Base-by-base conservation (phyloP, 192 early-diverging fungal genomes). In the Mortierella alpina region DNA sequence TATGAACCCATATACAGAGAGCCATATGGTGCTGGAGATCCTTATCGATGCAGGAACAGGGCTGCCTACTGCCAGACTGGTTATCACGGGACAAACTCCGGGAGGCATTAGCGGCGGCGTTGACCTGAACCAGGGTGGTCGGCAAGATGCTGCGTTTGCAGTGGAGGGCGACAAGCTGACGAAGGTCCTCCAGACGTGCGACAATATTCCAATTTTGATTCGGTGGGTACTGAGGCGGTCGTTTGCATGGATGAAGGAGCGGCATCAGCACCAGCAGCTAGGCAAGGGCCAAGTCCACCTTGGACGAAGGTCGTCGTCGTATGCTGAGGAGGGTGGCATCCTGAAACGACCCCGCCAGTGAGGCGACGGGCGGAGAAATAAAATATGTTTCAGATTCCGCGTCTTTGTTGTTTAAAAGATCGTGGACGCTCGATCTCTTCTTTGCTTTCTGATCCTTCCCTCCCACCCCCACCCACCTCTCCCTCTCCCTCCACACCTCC, bases 201-300 rank as follows among this genome's bases (percentile, higher is more conserved):
- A 83, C 31, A 83, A 51, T 58, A 73, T 83, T 13, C 82, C 82
- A 0, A 69, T 83, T 45, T 65, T 83, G 65, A 52, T 83, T 15
- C 69, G 75, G 13, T 83, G 82, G 82, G 39, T 83, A 11, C 52
- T 75, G 14, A 83, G 69, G 45, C 57, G 70, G 15, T 73, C 75
- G 12, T 40, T 72, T 15, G 63, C 42, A 17, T 80, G 77, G 77
- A 63, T 68, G 70, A 68, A 80, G 50, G 77, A 67, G 12, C 61
- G 68, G 7, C 58, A 67, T 47, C 58, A 63, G 4, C 18, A 59
- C 47, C 76, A 67, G n/a, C 41, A 52, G n/a, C 10, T 41, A 17
- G 44, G 49, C 5, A 74, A 53, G 49, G 22, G 31, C 6, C 20
- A 15, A 0, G 66, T 50, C 53, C 59, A 76, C 6, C 39, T 56